Evolutionary conservation across 1,284 basidiomycete species (phyloP), one percentile per base, ranked within the genome.

Genomic region (Porogramme epimiltina): DNA sequence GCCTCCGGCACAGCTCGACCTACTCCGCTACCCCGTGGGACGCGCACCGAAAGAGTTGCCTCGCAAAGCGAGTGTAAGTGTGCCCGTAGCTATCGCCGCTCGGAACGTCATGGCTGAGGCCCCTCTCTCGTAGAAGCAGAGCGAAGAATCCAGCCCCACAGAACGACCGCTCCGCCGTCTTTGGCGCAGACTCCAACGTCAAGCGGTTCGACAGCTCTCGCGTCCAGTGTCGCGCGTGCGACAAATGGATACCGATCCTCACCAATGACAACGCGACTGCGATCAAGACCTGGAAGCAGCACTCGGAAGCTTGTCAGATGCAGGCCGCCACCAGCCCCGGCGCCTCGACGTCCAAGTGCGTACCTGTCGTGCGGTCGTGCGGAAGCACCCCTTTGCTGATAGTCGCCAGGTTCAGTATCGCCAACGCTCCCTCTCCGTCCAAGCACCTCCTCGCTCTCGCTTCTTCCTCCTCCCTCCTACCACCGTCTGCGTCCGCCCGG

Each of bases 11-110:
- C 39, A 91, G 91, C 66, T 89, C 87, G 47, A 89, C 88, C 0
- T 91, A 89, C 62, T 91, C 89, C 66, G 85, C 83, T n/a, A 89
- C 90, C 52, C 88, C 88, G 0, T 91, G 89, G 88, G 88, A 90
- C 61, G 88, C 86, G 10, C 88, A 91, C 63, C 73, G 87, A 47
- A 82, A 81, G 70, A 87, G 85, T 63, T 90, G 87, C 66, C 70
- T 91, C 44, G 81, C 85, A 2, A 89, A 87, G 70, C 85, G 85
- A 66, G 77, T 80, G 84, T 86, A 58, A 66, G 76, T 65, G 43
- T 42, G 38, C 40, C 26, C 37, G 25, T 55, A 42, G 33, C 16
- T 3, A 20, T 23, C 20, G 19, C 20, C 22, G 18, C 8, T 40
- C 44, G 33, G 45, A n/a, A n/a, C 37, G 10, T 6, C 28, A n/a